Base-by-base conservation (phyloP, 164 flowering plant species). In the Nymphaea thermarum region DNA sequence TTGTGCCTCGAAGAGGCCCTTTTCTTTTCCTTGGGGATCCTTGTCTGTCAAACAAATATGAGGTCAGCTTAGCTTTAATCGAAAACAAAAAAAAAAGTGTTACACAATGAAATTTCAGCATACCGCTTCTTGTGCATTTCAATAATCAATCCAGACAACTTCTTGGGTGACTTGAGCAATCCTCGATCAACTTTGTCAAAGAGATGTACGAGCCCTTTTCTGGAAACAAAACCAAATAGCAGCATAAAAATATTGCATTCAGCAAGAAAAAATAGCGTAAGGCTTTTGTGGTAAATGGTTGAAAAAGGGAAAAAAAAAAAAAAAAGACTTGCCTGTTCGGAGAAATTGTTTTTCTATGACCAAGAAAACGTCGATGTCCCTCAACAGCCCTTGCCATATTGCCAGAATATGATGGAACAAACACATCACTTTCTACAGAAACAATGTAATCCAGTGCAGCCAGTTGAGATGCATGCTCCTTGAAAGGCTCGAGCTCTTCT, bases 381-480 rank as follows among this genome's bases (percentile, higher is more conserved):
- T 87, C 97, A 72, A 90, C 97, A 66, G 99, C 96, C 74, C 87
- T 86, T 66, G 97, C 99, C 99, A 94, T 94, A 82, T 94, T 91
- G 57, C 99, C 99, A 43, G 92, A 87, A 79, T 94, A 90, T 17
- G 99, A 81, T 53, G 99, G 95, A 67, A 94, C 84, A 66, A 94
- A 94, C 43, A 94, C 87, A 71, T 91, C 96, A 76, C 99, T 94
- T 73, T 91, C 97, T 65, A 94, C 86, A 3, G 99, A 87, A 44
- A 94, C 99, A 71, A 94, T 94, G 77, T 88, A 94, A 73, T 94
- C 99, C 44, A 94, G 87, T 3, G 99, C 97, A 72, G 99, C 99
- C 95, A 89, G 81, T 76, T 94, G 99, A 76, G 99, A 84, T 57
- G 96, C 86, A 78, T 91, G 93, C 68, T 75, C 66, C 7, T 47